Conservation (phyloP, 2,329 filamentous ascomycete species). For the Trichoderma breve region DNA sequence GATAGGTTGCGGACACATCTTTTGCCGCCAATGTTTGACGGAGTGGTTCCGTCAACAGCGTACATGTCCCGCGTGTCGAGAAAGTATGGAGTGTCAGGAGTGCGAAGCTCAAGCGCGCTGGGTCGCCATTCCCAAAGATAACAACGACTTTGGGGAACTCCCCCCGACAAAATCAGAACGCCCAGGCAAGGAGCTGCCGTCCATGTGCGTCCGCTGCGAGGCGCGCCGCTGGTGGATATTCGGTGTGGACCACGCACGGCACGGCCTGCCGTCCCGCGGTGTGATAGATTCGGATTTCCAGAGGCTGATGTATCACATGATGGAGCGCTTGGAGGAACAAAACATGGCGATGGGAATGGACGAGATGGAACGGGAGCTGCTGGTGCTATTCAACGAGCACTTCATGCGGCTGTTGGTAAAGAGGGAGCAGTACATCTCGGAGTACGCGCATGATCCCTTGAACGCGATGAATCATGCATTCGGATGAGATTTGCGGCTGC, state of each 20-base stretch:
- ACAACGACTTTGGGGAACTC: background rate
- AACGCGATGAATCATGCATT: background rate
- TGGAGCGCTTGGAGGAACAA: conserved; percentile 13
- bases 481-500: background rate
- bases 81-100: background rate
- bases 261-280: background rate
- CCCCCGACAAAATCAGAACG: conserved; percentile 7
- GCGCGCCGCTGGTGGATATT: conserved; percentile 4
- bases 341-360: background rate
- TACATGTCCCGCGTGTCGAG: background rate
- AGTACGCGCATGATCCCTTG: background rate
- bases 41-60: no score
- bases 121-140: background rate
- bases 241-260: conserved; percentile 6
- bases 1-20: conserved; percentile 27
- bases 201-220: conserved; percentile 22
- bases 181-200: background rate
- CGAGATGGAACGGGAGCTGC: background rate
- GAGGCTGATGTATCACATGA: conserved; percentile 22
- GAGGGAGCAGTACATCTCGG: conserved; percentile 9
- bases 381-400: conserved; percentile 15
- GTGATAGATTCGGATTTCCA: conserved; percentile 22
- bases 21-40: conserved; percentile 23
- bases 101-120: background rate
- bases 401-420: conserved; percentile 4